phyloP scores from a whole-genome alignment of 306 rosid genomes.

The Fagus sylvatica region DNA sequence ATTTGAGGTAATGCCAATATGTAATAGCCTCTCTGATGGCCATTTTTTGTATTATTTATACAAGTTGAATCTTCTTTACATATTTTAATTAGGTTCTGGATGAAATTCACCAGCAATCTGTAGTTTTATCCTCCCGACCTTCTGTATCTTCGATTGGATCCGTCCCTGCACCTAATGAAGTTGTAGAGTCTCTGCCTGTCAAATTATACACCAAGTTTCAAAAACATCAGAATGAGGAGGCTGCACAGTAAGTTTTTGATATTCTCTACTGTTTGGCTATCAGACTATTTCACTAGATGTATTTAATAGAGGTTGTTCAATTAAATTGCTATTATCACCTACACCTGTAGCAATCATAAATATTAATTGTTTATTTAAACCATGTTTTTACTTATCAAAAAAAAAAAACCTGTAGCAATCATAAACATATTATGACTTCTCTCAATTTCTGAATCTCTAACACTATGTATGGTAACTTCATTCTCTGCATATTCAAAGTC shows the following conservation, averaged over 20 bases:
- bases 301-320: neutral
- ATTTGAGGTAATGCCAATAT: constrained; percentile 71
- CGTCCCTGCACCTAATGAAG: constrained; percentile 91
- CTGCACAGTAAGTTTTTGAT: constrained; percentile 73
- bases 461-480: neutral
- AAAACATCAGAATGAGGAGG: constrained; percentile 80
- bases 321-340: neutral
- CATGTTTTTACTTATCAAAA: too few relatives aligned
- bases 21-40: constrained; percentile 19
- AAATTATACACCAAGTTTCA: constrained; percentile 67
- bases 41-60: constrained; percentile 38
- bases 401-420: neutral
- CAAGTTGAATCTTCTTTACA: constrained; percentile 54
- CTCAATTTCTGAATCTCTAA: neutral
- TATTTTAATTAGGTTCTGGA: constrained; percentile 99
- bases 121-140: constrained; percentile 88
- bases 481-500: neutral
- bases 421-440: neutral
- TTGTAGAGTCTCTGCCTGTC: constrained; percentile 94
- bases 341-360: neutral
- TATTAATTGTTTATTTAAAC: too few relatives aligned
- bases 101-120: constrained; percentile 99
- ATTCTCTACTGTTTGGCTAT: neutral
- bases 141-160: constrained; percentile 96
- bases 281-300: neutral